Evolutionary conservation across 805 yeast genomes (phyloP), one percentile per base, ranked within the genome.

Genomic region (Isabelozyma pseudorhagii): DNA sequence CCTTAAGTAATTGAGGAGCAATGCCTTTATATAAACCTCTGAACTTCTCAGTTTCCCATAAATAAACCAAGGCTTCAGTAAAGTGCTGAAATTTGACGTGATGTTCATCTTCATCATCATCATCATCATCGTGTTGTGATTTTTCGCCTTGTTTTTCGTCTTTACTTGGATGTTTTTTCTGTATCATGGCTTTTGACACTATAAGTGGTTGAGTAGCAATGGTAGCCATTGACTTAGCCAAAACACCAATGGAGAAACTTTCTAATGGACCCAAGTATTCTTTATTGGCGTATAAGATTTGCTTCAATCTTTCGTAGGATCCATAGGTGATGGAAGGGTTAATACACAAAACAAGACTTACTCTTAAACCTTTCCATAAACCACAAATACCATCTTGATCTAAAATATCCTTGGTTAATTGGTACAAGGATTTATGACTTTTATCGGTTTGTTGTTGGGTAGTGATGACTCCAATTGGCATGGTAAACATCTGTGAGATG

Each of bases 261-360:
- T 88, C 85, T 45, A 74, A 68, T 2, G 91, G 86, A 8, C 79
- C 72, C 53, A 88, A 73, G 51, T 67, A 69, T 52, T 67, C 61
- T 58, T 70, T 68, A 52, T 59, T 54, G 42, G 70, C 69, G 67
- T 68, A 82, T 40, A 86, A 60, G 3, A 80, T 56, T 42, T 72
- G 73, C 61, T 80, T 83, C 56, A 89, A 74, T 55, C 89, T 78
- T 63, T 87, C 91, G 64, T 81, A 86, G 3, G 90, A 76, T 7
- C 96, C 93, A 62, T 89, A 89, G 2, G 96, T 89, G 62, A 89
- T 89, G 39, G 94, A 84, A 3, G 96, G 96, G 68, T 89, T 89
- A 45, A 85, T 72, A 15, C 93, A 89, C 46, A 89, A 77, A 9
- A 89, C 86, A 59, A 89, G 66, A 7, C 89, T 82, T 7, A 90